Evolutionary conservation across 2,329 filamentous ascomycete species (phyloP), one percentile per base, ranked within the genome.

Genomic region (Curvularia verruculosa): DNA sequence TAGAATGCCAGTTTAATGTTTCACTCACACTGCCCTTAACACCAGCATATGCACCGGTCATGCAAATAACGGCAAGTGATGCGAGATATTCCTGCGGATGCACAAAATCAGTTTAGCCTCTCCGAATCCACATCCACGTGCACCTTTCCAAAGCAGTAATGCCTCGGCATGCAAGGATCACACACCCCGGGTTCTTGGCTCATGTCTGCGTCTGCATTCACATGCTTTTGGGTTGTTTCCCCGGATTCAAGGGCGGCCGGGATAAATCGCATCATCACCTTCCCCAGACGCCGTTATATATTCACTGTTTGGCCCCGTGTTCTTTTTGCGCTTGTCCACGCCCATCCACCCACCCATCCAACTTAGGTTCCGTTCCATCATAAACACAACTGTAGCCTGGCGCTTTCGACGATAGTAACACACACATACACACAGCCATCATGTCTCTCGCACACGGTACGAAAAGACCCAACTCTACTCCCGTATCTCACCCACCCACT

Each of bases 381-480:
- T 28, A 29, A 28, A 40, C 37, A 21, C 37, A 21, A 40, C 37
- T 36, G 13, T 46, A 46, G 43, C 43, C 43, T 21, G n/a, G 43
- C 10, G n/a, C 26, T 29, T 31, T 28, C 9, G 29, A n/a, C 28
- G n/a, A 46, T 23, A 21, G n/a, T n/a, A n/a, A n/a, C n/a, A n/a
- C n/a, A 29, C 28, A 43, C 18, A 58, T 29, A 29, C 40, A 52
- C 43, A 65, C 29, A 53, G 49, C 55, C 61, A 71, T 31, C 37
- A 75, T 75, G 72, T 67, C 72, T 71, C 67, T 75, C 47, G 69
- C 67, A 58, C 63, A 64, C 61, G 66, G 72, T 75, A 60, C 26
- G 58, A 19, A 34, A 5, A 3, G 28, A 13, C 12, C 9, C 43
- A 31, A 3, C 9, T 10, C 2, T 21, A n/a, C n/a, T n/a, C n/a